Evolutionary conservation across 2,329 filamentous ascomycete species (phyloP).

Genomic region (Apiospora kogelbergensis): DNA sequence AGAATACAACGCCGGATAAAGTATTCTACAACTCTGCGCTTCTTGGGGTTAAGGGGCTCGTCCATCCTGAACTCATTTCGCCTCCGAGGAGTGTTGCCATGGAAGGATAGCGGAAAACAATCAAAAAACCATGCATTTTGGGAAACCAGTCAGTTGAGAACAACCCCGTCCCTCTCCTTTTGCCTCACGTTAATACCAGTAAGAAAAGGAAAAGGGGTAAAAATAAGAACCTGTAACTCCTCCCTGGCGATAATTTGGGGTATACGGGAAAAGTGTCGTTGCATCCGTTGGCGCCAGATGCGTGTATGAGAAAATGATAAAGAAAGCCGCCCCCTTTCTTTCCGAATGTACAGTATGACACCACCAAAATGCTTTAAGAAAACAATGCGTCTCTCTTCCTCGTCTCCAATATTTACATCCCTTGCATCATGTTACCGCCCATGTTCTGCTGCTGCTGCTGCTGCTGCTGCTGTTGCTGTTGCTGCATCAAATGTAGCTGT

Average conservation of each 20-base stretch:
- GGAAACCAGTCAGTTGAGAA: not conserved
- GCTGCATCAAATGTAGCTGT: slow-evolving; percentile 39
- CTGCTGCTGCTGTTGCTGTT: slow-evolving; percentile 39
- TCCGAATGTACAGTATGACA: slow-evolving; percentile 2
- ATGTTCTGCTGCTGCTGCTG: slow-evolving; percentile 33
- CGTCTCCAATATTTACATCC: slow-evolving; percentile 1
- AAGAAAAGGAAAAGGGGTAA: not conserved
- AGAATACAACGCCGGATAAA: not conserved
- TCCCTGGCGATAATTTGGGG: slow-evolving; percentile 5
- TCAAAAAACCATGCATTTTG: not conserved
- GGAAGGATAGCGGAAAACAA: not conserved
- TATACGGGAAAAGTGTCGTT: slow-evolving; percentile 7
- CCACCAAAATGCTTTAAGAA: not conserved
- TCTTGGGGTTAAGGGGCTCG: not conserved
- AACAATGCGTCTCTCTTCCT: not conserved
- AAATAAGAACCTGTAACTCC: not conserved
- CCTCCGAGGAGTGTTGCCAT: not conserved
- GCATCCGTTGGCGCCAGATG: slow-evolving; percentile 3
- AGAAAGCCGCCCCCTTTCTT: not conserved
- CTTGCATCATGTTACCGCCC: slow-evolving; percentile 6
- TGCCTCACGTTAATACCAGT: not conserved
- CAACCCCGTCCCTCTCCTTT: not conserved
- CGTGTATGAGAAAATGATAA: slow-evolving; percentile 6
- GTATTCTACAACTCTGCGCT: slow-evolving; percentile 3
- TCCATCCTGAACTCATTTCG: not conserved